Evolutionary conservation across 345 rosid genomes (phyloP).

Genomic region (Syzygium oleosum): DNA sequence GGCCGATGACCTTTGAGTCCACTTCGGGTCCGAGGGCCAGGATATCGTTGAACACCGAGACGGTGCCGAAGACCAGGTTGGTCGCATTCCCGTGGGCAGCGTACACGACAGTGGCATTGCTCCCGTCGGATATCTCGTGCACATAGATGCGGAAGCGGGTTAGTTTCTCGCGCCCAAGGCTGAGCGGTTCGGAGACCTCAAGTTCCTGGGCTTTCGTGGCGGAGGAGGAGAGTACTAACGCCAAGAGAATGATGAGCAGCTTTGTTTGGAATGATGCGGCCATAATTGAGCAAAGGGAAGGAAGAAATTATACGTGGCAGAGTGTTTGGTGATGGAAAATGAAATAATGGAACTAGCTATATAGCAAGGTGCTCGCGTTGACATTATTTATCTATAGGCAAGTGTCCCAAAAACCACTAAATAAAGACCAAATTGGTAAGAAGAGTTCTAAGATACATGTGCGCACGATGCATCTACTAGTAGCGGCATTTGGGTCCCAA

Average conservation of each 20-base stretch:
- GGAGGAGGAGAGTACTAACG: neutral
- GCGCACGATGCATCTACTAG: neutral
- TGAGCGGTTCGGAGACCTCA: neutral
- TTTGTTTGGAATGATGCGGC: neutral
- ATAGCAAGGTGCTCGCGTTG: too few species aligned
- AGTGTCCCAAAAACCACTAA: neutral
- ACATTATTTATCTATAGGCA: neutral
- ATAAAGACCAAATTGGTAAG: neutral
- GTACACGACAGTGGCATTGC: neutral
- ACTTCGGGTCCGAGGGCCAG: conserved; percentile 8
- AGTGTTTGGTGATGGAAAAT: neutral
- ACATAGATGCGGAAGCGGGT: neutral
- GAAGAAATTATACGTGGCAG: neutral
- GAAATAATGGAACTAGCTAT: neutral
- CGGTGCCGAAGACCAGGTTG: neutral
- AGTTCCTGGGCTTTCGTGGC: neutral
- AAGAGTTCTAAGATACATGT: neutral
- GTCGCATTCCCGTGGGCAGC: neutral
- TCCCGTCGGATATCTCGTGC: neutral
- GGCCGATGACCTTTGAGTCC: conserved; percentile 7
- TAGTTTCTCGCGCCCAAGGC: neutral
- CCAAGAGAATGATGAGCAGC: neutral
- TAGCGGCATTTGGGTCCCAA: neutral
- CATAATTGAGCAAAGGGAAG: neutral
- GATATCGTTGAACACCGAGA: neutral